A percentile compares a stretch with the other conserved stretches of the same genome.
Evolutionary conservation across 2,329 filamentous ascomycete species (phyloP).

Genomic region (Elsinoe fawcettii): DNA sequence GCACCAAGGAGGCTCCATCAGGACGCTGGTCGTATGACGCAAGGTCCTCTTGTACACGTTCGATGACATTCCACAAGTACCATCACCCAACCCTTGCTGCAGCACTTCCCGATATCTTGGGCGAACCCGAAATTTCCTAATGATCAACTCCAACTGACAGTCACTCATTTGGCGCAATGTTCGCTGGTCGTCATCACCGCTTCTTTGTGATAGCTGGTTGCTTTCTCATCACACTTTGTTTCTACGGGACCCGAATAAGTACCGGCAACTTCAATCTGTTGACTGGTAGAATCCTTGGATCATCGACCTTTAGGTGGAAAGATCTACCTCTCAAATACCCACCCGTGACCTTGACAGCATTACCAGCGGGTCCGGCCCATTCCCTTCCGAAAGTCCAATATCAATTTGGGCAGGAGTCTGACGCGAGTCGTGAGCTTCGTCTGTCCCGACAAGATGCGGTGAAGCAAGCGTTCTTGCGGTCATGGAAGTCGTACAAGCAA

Average conservation of each 20-base stretch:
- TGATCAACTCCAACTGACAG: neutral
- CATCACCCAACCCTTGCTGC: neutral
- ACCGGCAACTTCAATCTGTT: conserved; percentile 13
- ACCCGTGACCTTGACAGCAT: conserved; percentile 28
- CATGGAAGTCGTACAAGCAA: conserved; percentile 38
- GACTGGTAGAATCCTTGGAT: conserved; percentile 6
- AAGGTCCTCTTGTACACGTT: neutral
- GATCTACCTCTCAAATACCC: conserved; percentile 35
- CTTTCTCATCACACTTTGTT: conserved; percentile 15
- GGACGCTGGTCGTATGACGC: neutral
- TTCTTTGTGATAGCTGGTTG: conserved; percentile 15
- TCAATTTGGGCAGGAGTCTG: conserved; percentile 32
- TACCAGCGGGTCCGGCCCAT: conserved; percentile 33
- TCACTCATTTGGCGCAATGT: conserved; percentile 6
- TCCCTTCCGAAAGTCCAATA: conserved; percentile 38
- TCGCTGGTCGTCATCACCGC: conserved; percentile 15
- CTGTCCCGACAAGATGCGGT: conserved; percentile 33
- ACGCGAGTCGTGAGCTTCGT: conserved; percentile 26
- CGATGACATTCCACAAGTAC: neutral
- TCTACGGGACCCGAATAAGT: conserved; percentile 15
- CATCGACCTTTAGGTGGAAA: conserved; percentile 29
- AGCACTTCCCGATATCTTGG: conserved; percentile 6
- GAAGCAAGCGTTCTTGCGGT: conserved; percentile 36
- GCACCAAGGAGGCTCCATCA: too few relatives aligned
- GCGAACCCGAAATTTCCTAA: neutral